Evolutionary conservation across 495 filamentous ascomycete genomes (phyloP).

Genomic region (Podospora appendiculata): DNA sequence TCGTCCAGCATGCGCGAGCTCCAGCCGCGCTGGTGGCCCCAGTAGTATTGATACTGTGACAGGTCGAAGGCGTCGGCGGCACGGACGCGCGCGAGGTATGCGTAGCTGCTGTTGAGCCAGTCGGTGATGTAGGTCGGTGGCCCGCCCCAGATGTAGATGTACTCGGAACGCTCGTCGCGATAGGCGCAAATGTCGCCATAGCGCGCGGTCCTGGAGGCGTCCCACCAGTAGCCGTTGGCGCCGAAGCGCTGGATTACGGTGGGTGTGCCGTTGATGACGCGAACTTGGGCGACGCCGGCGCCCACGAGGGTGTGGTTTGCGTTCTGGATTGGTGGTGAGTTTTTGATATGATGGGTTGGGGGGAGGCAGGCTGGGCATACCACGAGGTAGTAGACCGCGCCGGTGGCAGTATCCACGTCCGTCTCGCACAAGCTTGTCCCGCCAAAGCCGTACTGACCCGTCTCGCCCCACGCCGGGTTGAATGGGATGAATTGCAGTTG

Average conservation of each 20-base stretch:
- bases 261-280: conserved; percentile 21
- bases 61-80: conserved; percentile 26
- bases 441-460: conserved; percentile 23
- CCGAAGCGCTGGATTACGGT: conserved; percentile 26
- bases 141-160: conserved; percentile 27
- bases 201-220: conserved; percentile 10
- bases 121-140: conserved; percentile 19
- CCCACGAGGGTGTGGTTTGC: conserved; percentile 20
- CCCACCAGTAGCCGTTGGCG: conserved; percentile 26
- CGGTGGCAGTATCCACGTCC: conserved; percentile 9
- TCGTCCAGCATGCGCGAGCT: conserved; percentile 13
- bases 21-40: conserved; percentile 23
- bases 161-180: conserved; percentile 25
- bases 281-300: conserved; percentile 26
- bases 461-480: conserved; percentile 25
- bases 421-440: conserved; percentile 28
- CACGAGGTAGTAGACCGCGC: conserved; percentile 24
- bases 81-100: conserved; percentile 27
- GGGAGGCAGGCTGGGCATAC: not conserved
- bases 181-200: conserved; percentile 30
- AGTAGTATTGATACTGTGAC: conserved; percentile 29
- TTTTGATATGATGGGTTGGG: not conserved
- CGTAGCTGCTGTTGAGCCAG: conserved; percentile 15
- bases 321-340: conserved; percentile 12
- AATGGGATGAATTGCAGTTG: conserved; percentile 27